Evolutionary conservation across 257 asterid species (phyloP), one percentile per base, ranked within the genome.

Genomic region (Plectranthus barbatus): DNA sequence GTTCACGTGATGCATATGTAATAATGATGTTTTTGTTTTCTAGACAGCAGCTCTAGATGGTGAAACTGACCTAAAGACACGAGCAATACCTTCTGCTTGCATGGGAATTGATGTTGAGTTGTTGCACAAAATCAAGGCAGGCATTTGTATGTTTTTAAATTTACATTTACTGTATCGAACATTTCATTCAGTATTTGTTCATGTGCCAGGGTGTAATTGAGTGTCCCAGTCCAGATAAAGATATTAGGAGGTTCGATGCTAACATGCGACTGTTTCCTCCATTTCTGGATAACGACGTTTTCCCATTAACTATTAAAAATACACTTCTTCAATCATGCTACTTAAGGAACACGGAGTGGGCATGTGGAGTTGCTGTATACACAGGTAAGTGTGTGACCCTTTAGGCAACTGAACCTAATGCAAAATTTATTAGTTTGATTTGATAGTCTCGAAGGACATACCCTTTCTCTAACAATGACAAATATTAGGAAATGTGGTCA

Each of bases 1-100:
- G 46, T 29, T 66, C 40, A 41, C 70, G 37, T 67, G 29, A 24
- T 58, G 15, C 60, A 20, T 58, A 42, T 47, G 61, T 51, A 60
- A 60, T 68, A 33, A 57, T 63, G 55, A 58, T 34, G 18, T 49
- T 7, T 47, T 63, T 68, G 33, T 70, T 73, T 54, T 80, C 57
- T 61, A 93, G 99, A 93, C 99, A 66, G 66, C 99, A 68, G 97
- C 99, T 46, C 83, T 93, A 65, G 99, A 93, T 79, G 99, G 99
- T 54, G 99, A 93, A 80, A 93, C 97, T 41, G 97, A 93, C 80
- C 87, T 93, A 64, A 93, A 93, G 88, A 93, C 99, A 50, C 88
- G 95, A 77, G 62, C 76, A 63, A 82, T 85, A 73, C 95, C 99
- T 63, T 80, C 97, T 66, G 88, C 97, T 72, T 93, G 97, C 77